phyloP scores from a whole-genome alignment of 2,329 filamentous ascomycete species.

The Ascochyta rabiei region DNA sequence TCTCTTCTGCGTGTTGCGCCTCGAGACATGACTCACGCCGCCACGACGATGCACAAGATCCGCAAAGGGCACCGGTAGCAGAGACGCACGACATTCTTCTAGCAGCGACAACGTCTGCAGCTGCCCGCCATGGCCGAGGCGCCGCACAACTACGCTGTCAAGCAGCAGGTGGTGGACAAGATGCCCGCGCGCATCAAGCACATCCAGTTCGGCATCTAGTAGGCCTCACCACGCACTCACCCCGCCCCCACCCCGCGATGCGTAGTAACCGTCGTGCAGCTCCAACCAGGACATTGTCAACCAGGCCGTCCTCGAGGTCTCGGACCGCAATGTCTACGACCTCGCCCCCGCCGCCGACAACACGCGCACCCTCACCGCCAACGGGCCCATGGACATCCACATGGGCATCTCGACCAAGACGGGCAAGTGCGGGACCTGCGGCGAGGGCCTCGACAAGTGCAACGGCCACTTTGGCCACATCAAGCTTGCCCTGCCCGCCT shows the following conservation, averaged over 20 bases:
- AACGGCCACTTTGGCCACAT: slow-evolving; percentile 97
- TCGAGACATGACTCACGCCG: slow-evolving; percentile 30
- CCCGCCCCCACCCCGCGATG: not conserved
- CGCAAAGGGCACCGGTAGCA: slow-evolving; percentile 24
- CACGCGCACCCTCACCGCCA: slow-evolving; percentile 70
- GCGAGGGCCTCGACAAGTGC: slow-evolving; percentile 79
- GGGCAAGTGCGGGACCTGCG: slow-evolving; percentile 81
- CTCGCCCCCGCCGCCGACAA: slow-evolving; percentile 68
- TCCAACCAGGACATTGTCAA: slow-evolving; percentile 94
- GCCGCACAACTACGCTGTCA: slow-evolving; percentile 54
- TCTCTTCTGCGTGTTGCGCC: slow-evolving; percentile 6
- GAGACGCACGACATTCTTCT: not conserved
- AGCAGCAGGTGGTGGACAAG: slow-evolving; percentile 89
- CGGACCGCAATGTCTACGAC: slow-evolving; percentile 93
- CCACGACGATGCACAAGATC: slow-evolving; percentile 26
- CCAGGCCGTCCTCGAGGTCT: slow-evolving; percentile 92
- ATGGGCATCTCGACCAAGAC: slow-evolving; percentile 89
- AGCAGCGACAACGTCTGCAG: not conserved
- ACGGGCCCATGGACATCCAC: slow-evolving; percentile 87
- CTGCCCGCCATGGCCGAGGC: slow-evolving; percentile 28
- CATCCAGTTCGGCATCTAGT: slow-evolving; percentile 93
- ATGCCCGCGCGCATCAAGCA: slow-evolving; percentile 90
- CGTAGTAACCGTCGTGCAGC: slow-evolving; percentile 53
- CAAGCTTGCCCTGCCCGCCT: slow-evolving; percentile 85
- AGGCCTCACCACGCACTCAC: slow-evolving; percentile 22